Evolutionary conservation across 306 rosid genomes (phyloP).

Genomic region (Vigna unguiculata): DNA sequence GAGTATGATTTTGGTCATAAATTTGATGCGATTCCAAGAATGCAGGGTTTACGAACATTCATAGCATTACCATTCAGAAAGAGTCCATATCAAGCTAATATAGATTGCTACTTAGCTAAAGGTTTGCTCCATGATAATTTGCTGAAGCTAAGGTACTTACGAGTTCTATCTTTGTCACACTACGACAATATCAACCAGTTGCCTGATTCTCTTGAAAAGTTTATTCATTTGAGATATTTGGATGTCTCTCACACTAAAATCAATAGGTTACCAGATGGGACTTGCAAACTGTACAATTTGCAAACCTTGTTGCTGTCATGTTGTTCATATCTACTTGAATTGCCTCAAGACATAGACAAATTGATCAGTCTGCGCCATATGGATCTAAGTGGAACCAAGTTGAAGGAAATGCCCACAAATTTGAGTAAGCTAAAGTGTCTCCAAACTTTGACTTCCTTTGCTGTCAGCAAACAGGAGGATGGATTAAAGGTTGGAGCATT

Average conservation of each 20-base stretch:
- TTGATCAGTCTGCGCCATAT: conserved; percentile 14
- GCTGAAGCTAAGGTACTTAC: neutral
- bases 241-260: neutral
- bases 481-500: conserved; percentile 23
- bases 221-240: conserved; percentile 39
- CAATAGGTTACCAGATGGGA: neutral
- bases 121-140: conserved; percentile 21
- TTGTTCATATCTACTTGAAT: neutral
- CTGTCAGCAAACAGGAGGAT: neutral
- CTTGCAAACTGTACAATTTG: conserved; percentile 27
- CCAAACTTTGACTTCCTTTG: conserved; percentile 20
- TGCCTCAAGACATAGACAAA: neutral
- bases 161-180: too few species aligned
- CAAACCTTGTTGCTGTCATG: conserved; percentile 34
- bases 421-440: conserved; percentile 18
- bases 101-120: neutral
- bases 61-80: neutral
- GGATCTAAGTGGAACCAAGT: neutral
- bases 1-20: neutral
- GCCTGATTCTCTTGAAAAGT: conserved; percentile 23
- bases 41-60: conserved; percentile 14
- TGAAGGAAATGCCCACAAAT: conserved; percentile 27
- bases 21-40: neutral
- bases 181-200: too few species aligned
- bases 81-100: neutral